Conservation (phyloP, 805 yeast genomes). For the Pichia nanzhaoensis region DNA sequence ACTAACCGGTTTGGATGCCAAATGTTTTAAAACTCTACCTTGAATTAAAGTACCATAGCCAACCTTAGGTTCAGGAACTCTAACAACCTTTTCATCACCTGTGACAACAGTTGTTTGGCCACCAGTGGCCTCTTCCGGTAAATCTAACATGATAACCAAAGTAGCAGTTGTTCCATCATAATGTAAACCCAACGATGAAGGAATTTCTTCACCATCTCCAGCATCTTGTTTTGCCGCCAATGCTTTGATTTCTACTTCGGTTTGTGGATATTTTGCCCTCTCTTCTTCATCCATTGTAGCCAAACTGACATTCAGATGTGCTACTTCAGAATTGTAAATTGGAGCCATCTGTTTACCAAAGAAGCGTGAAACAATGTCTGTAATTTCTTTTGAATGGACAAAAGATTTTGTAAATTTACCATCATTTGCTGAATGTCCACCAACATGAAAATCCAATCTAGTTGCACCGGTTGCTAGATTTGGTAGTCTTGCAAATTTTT, state of each 20-base stretch:
- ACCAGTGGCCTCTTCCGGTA: constrained; percentile 40
- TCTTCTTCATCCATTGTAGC: constrained; percentile 22
- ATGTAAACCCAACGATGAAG: constrained; percentile 43
- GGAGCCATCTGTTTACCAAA: constrained; percentile 43
- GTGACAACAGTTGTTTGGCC: constrained; percentile 45
- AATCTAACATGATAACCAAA: constrained; percentile 44
- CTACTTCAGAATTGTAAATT: constrained; percentile 46
- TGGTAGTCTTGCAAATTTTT: constrained; percentile 38
- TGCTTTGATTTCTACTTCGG: constrained; percentile 11
- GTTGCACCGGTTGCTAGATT: constrained; percentile 27
- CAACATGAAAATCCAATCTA: constrained; percentile 38
- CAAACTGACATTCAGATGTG: constrained; percentile 44
- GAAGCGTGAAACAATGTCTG: constrained; percentile 41
- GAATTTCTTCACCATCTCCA: constrained; percentile 31
- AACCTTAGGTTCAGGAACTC: constrained; percentile 34
- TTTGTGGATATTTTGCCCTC: constrained; percentile 9
- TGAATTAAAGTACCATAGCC: constrained; percentile 43
- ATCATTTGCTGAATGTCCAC: constrained; percentile 39
- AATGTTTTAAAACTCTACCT: constrained; percentile 41
- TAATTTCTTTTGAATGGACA: constrained; percentile 45
- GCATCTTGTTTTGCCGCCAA: constrained; percentile 12
- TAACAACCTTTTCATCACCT: constrained; percentile 32
- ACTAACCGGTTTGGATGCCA: constrained; percentile 40
- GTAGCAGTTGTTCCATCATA: constrained; percentile 43
- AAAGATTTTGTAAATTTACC: constrained; percentile 45